phyloP scores from a whole-genome alignment of 495 filamentous ascomycete genomes.

The Penicillium atrosanguineum region DNA sequence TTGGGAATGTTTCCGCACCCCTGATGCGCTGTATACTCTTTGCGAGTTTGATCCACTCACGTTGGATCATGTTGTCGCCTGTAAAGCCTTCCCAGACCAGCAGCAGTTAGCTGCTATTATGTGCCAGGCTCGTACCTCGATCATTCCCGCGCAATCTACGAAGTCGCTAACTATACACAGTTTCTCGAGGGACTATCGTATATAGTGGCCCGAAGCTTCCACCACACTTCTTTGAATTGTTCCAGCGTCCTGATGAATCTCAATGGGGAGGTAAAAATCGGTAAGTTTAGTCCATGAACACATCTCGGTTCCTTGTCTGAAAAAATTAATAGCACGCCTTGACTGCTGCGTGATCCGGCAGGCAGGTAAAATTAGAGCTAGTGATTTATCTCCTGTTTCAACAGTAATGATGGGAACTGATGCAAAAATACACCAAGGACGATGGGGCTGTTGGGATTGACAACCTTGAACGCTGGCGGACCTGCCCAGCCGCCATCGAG shows the following conservation, averaged over 20 bases:
- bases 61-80: constrained; percentile 18
- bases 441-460: constrained; percentile 33
- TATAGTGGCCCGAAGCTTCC: constrained; percentile 8
- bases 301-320: not conserved
- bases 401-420: constrained; percentile 30
- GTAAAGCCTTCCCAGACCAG: constrained; percentile 14
- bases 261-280: constrained; percentile 12
- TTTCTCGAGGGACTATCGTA: constrained; percentile 13
- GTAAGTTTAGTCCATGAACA: constrained; percentile 6
- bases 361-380: constrained; percentile 1
- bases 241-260: constrained; percentile 14
- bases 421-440: constrained; percentile 38
- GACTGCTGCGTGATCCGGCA: constrained; percentile 5
- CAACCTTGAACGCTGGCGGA: constrained; percentile 24
- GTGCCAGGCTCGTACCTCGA: constrained; percentile 9
- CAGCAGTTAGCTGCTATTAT: constrained; percentile 18
- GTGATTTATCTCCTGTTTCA: constrained; percentile 10
- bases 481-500: constrained; percentile 11
- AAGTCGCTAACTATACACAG: constrained; percentile 9
- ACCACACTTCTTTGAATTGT: constrained; percentile 12
- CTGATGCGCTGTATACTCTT: constrained; percentile 10
- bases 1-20: constrained; percentile 5
- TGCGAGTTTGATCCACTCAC: constrained; percentile 15
- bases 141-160: not conserved
- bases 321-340: constrained; percentile 3